phyloP scores from a whole-genome alignment of 306 rosid species.

The Adenanthera pavonina region DNA sequence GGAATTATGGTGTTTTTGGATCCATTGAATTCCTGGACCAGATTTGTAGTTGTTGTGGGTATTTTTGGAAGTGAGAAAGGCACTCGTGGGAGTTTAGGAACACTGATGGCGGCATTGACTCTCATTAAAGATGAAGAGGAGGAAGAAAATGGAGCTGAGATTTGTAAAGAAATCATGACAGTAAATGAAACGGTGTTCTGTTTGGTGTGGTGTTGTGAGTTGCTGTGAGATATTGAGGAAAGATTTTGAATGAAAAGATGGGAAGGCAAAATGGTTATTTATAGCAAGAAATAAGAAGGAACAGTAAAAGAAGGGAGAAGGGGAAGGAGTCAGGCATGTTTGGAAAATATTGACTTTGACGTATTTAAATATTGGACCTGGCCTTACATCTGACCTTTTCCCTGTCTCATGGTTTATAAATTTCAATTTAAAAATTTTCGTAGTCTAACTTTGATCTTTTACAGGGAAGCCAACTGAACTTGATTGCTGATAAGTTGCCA shows the following conservation, averaged over 20 bases:
- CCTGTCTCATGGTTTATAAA: too few species aligned
- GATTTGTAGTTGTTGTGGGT: conserved; percentile 1
- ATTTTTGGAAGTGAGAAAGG: conserved; percentile 33
- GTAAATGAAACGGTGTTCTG: neutral
- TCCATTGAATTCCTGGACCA: conserved; percentile 33
- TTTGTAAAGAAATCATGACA: conserved; percentile 40
- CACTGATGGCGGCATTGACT: conserved; percentile 48
- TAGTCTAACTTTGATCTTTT: too few species aligned
- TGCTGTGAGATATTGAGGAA: neutral
- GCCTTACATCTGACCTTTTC: neutral
- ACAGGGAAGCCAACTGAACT: too few species aligned
- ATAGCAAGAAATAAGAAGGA: neutral
- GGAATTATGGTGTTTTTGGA: conserved; percentile 12
- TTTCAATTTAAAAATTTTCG: too few species aligned
- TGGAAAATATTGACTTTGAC: neutral
- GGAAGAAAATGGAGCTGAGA: conserved; percentile 42
- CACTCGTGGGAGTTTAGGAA: conserved; percentile 49
- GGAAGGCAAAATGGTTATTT: neutral
- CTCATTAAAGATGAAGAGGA: conserved; percentile 37
- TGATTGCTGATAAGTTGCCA: too few species aligned
- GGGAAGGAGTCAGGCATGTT: too few species aligned
- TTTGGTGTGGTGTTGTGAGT: neutral
- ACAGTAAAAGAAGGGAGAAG: too few species aligned
- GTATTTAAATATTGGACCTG: neutral
- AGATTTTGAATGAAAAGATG: neutral